phyloP scores from a whole-genome alignment of 2,329 filamentous ascomycete species.

The Paraconiothyrium brasiliense region DNA sequence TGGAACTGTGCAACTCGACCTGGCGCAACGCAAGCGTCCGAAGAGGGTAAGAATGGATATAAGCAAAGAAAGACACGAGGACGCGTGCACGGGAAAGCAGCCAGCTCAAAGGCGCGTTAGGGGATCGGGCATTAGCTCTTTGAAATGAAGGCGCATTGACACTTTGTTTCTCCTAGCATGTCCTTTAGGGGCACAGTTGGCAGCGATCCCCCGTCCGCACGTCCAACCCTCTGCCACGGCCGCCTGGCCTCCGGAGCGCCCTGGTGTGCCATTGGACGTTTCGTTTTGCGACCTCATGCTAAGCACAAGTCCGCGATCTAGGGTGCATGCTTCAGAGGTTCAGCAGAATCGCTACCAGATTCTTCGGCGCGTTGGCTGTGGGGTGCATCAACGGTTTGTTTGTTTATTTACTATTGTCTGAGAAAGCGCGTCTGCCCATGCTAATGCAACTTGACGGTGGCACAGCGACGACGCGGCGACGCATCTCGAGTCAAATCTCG shows the following conservation, averaged over 20 bases:
- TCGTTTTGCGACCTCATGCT: constrained; percentile 16
- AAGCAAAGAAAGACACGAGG: constrained; percentile 23
- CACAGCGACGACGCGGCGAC: constrained; percentile 2
- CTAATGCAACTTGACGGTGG: background rate
- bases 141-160: constrained; percentile 22
- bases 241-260: background rate
- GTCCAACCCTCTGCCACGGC: background rate
- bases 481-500: background rate
- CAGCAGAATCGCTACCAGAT: background rate
- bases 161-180: constrained; percentile 23
- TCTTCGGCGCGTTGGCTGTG: background rate
- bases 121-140: constrained; percentile 29
- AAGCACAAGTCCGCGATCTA: constrained; percentile 10
- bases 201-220: constrained; percentile 22
- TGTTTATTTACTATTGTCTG: constrained; percentile 4
- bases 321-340: constrained; percentile 6
- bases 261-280: constrained; percentile 12
- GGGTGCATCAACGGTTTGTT: background rate
- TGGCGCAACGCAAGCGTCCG: background rate
- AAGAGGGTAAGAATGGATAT: constrained; percentile 27
- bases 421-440: background rate
- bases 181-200: constrained; percentile 26
- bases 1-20: background rate
- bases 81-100: constrained; percentile 33
- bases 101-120: constrained; percentile 8